Evolutionary conservation across 805 yeast species (phyloP), one percentile per base, ranked within the genome.

Genomic region (Isabelozyma gotoi): DNA sequence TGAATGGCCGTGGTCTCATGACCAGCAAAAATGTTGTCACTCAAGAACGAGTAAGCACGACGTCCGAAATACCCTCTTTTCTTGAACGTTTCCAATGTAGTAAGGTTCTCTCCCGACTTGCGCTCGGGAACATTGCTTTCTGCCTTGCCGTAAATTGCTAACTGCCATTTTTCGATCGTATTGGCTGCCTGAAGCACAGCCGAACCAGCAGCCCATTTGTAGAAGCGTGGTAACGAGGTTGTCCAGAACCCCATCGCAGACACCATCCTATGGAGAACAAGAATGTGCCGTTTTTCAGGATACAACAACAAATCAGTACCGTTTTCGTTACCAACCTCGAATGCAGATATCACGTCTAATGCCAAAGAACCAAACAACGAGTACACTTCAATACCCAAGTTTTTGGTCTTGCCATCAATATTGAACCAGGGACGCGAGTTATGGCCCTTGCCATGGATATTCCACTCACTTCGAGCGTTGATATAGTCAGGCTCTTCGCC

Each of bases 1-100:
- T 82, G 80, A 5, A 80, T 73, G 0, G 85, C 88, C 1, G 87
- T 83, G 4, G 91, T 84, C 55, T 84, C 85, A 56, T 85, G 90
- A 3, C 91, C 91, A 0, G 91, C 91, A 37, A 85, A 83, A 32
- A 84, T 72, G 56, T 84, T 88, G 54, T 84, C 91, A 36, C 77
- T 60, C 15, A 71, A 48, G 44, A 70, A 67, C 0, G 73, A 60
- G 50, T 69, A 71, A 2, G 76, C 75, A 38, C 57, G 44, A 24
- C 57, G 53, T 2, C 69, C 72, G 5, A 39, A 42, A 21, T 62
- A 48, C 1, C 73, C 73, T 40, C 54, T 55, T 39, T 55, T 57
- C 32, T 65, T 63, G 39, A 71, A 55, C 4, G 67, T 52, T 44
- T 67, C 68, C 32, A 71, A 54, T 2, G 74, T 67, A 5, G 68